phyloP scores from a whole-genome alignment of 2,329 filamentous ascomycete genomes.

The Colletotrichum somersetense region DNA sequence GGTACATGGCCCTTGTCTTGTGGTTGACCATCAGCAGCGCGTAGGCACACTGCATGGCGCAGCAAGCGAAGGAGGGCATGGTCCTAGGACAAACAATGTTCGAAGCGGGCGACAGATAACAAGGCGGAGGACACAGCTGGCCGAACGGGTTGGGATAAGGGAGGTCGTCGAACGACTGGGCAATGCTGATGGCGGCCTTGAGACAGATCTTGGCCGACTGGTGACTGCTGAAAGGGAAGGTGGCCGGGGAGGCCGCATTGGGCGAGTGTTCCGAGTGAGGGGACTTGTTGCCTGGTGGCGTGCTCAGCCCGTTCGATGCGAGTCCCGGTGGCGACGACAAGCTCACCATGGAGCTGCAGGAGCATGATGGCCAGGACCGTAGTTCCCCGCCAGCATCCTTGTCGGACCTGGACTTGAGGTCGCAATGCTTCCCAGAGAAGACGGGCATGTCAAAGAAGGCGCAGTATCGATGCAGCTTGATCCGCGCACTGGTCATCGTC shows the following conservation, averaged over 20 bases:
- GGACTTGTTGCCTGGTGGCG: conserved; percentile 43
- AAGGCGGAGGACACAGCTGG: conserved; percentile 50
- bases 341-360: conserved; percentile 49
- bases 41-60: conserved; percentile 61
- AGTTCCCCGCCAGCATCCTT: conserved; percentile 47
- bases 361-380: conserved; percentile 51
- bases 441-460: conserved; percentile 64
- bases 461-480: conserved; percentile 65
- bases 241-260: conserved; percentile 34
- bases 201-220: conserved; percentile 63
- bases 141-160: conserved; percentile 60
- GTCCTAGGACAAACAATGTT: conserved; percentile 57
- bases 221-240: conserved; percentile 60
- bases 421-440: conserved; percentile 63
- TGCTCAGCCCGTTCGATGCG: conserved; percentile 47
- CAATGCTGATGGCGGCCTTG: conserved; percentile 62
- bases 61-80: conserved; percentile 60
- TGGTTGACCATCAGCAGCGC: conserved; percentile 58
- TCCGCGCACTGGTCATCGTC: conserved; percentile 56
- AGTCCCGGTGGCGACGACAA: conserved; percentile 48
- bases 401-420: conserved; percentile 54
- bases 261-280: conserved; percentile 40
- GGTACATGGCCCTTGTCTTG: conserved; percentile 55
- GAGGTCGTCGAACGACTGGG: conserved; percentile 58
- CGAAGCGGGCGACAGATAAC: conserved; percentile 53